Base-by-base conservation (phyloP, 371 early-diverging fungal genomes). In the Chytridiales sp. region DNA sequence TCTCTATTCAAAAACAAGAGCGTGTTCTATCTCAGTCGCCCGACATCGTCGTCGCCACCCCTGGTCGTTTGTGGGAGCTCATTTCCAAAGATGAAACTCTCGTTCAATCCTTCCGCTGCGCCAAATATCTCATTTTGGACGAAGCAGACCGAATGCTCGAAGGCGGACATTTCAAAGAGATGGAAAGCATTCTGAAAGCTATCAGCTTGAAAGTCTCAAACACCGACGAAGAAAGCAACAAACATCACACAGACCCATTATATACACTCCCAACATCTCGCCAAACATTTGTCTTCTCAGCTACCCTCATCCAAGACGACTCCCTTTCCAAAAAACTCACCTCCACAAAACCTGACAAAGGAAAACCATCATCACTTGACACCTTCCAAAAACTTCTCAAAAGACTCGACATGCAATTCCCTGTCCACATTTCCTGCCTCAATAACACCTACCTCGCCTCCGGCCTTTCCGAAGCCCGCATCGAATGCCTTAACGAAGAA, bases 141-240 rank as follows among this genome's bases (percentile, higher is more conserved):
- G 99, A 99, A 77, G 99, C 98, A 2, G 99, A 99, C 76, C 84
- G 97, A 60, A 92, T 97, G 92, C 72, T 97, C 19, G 95, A 96
- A 65, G 78, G 78, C 24, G 96, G 95, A 3, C 93, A 95, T 68
- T 96, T 95, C 64, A 85, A 86, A 3, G 90, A 92, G 74, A 78
- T 87, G 9, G 62, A 83, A 48, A 54, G 63, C 36, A 70, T 72
- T 47, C 49, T 82, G 67, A 49, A 60, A 26, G 56, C 70, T 75
- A 86, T 69, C 87, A 62, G 64, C 46, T 19, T 47, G 26, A 15
- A 55, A 38, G 41, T 49, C 29, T 43, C 36, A 21, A 29, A 47
- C 26, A 40, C 9, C 15, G 19, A 26, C 17, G 35, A 62, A 52
- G 46, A 41, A 27, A 62, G 27, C 32, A 21, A 31, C 43, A 8